phyloP scores from a whole-genome alignment of 2,329 filamentous ascomycete species.

The Ascocoryne sarcoides region DNA sequence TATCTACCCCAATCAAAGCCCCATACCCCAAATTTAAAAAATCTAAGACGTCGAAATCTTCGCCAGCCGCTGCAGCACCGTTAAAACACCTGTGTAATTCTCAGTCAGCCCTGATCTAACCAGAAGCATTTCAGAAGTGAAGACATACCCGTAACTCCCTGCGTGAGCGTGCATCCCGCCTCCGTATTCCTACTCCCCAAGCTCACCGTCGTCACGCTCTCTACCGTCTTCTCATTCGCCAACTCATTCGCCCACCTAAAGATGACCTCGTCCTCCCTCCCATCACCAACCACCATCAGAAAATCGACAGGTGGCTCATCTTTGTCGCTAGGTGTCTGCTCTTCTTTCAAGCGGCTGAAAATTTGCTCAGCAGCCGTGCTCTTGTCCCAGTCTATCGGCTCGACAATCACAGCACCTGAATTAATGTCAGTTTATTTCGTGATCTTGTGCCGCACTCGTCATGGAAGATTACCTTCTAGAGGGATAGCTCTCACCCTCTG shows the following conservation, averaged over 20 bases:
- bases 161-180: constrained; percentile 74
- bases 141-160: constrained; percentile 83
- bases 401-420: constrained; percentile 64
- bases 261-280: constrained; percentile 85
- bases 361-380: constrained; percentile 70
- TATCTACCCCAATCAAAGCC: no score
- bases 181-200: constrained; percentile 83
- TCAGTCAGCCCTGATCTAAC: constrained; percentile 14
- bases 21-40: no score
- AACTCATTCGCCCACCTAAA: constrained; percentile 90
- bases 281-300: constrained; percentile 81
- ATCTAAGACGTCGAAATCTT: constrained; percentile 16
- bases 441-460: no score
- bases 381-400: constrained; percentile 82
- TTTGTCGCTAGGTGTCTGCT: constrained; percentile 28
- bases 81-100: constrained; percentile 34
- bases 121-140: background rate
- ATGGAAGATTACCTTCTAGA: constrained; percentile 45
- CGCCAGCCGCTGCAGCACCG: constrained; percentile 36
- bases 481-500: constrained; percentile 79
- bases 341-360: constrained; percentile 47
- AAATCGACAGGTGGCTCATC: constrained; percentile 58
- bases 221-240: constrained; percentile 46
- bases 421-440: no score
- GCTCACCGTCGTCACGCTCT: constrained; percentile 75